These are phyloP conservation scores for Pichia kudriavzevii DNA, from an alignment of 1,139 yeast species.

Conservation along the genomic window DNA sequence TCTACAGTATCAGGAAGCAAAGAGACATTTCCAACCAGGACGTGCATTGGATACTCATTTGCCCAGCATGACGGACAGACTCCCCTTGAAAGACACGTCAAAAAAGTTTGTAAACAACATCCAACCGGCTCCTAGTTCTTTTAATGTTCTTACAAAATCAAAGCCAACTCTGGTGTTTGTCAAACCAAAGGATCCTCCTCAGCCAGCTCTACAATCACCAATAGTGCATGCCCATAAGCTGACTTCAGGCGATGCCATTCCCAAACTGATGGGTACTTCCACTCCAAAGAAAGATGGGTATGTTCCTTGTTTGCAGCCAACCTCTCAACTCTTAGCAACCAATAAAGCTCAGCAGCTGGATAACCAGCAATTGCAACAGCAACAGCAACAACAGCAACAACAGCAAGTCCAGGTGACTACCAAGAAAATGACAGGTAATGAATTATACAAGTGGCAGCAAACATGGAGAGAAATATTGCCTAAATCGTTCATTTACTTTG, in stretches of 20 bases:
- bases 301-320: conserved; percentile 10
- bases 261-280: conserved; percentile 13
- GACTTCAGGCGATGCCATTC: conserved; percentile 11
- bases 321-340: background rate
- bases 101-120: conserved; percentile 21
- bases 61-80: conserved; percentile 3
- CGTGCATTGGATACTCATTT: too few relatives aligned
- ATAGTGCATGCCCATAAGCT: conserved; percentile 9
- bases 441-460: conserved; percentile 65
- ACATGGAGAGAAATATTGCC: conserved; percentile 77
- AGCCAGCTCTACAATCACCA: background rate
- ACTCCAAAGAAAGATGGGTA: conserved; percentile 18
- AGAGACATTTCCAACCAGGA: too few relatives aligned
- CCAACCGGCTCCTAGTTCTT: conserved; percentile 6
- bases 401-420: conserved; percentile 2
- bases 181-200: conserved; percentile 1
- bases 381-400: conserved; percentile 8
- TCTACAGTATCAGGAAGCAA: too few relatives aligned
- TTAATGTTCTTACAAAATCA: conserved; percentile 1
- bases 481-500: conserved; percentile 72
- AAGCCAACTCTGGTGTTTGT: background rate
- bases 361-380: background rate
- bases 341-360: background rate
- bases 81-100: conserved; percentile 27
- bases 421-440: conserved; percentile 30